Conservation (phyloP, 1,284 basidiomycete genomes). For the Apiotrichum sp. region DNA sequence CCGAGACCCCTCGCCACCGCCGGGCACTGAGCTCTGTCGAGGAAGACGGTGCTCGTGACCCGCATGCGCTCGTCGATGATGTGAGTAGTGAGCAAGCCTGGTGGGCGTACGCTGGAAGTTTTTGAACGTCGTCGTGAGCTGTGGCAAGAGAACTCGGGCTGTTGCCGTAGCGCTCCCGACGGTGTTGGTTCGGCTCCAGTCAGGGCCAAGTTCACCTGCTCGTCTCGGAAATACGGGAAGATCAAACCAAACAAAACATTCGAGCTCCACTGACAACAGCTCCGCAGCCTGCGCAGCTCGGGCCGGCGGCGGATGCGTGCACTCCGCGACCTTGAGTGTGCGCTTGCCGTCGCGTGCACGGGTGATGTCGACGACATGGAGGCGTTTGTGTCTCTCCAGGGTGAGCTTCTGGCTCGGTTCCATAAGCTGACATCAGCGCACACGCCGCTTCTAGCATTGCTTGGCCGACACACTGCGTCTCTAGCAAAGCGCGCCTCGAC, state of each 20-base stretch:
- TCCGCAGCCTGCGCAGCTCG: conserved; percentile 27
- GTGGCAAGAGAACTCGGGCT: too few relatives aligned
- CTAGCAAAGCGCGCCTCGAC: conserved; percentile 24
- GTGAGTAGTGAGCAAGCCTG: not conserved
- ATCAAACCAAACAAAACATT: too few relatives aligned
- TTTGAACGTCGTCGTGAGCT: too few relatives aligned
- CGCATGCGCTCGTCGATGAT: conserved; percentile 4
- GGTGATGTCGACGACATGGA: conserved; percentile 1
- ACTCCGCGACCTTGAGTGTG: conserved; percentile 20
- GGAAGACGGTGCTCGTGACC: not conserved
- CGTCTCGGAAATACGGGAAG: too few relatives aligned
- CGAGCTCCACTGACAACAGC: conserved; percentile 7
- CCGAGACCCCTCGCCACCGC: conserved; percentile 3
- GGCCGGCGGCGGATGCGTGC: conserved; percentile 23
- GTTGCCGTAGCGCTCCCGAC: too few relatives aligned
- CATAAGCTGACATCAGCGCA: conserved; percentile 22
- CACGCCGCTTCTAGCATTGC: conserved; percentile 23
- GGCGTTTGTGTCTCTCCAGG: conserved; percentile 7
- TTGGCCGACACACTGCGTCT: conserved; percentile 30
- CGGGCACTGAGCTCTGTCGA: not conserved
- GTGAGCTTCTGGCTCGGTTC: not conserved
- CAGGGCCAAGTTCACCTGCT: too few relatives aligned
- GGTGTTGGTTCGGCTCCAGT: too few relatives aligned
- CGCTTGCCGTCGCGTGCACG: conserved; percentile 15
- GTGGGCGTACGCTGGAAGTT: not conserved